A percentile compares a stretch with the other conserved stretches of the same genome.
Conservation (phyloP, 129 eudicot genomes). For the Centaurea solstitialis region DNA sequence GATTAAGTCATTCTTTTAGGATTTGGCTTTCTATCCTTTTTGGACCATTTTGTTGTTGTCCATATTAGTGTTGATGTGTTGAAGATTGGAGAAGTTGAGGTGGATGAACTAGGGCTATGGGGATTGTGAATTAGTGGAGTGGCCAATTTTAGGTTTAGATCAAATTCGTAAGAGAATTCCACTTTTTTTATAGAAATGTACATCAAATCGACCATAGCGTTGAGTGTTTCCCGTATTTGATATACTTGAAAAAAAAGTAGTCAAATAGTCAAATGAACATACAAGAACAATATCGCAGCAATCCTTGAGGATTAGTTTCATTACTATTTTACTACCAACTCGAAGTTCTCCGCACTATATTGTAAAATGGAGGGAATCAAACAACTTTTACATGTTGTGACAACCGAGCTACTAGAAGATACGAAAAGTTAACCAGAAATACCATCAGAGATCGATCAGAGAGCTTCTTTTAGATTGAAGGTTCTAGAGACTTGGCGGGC, state of each 20-base stretch:
- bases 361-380: neutral
- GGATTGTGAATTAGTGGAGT: too few species aligned
- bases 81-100: too few species aligned
- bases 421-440: neutral
- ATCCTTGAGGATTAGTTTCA: neutral
- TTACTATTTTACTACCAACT: slow-evolving; percentile 1
- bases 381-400: neutral
- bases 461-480: slow-evolving; percentile 85
- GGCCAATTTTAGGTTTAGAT: too few species aligned
- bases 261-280: neutral
- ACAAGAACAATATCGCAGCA: neutral
- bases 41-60: too few species aligned
- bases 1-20: too few species aligned
- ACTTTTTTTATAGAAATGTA: too few species aligned
- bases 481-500: slow-evolving; percentile 76
- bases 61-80: too few species aligned
- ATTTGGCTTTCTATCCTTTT: too few species aligned
- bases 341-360: slow-evolving; percentile 9
- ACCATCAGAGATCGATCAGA: slow-evolving; percentile 34
- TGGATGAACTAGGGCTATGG: too few species aligned
- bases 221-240: neutral
- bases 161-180: too few species aligned
- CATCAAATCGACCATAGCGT: too few species aligned
- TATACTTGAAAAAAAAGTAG: neutral
- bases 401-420: neutral